Evolutionary conservation across 2,329 filamentous ascomycete genomes (phyloP).

Genomic region (Septoria petroselini): DNA sequence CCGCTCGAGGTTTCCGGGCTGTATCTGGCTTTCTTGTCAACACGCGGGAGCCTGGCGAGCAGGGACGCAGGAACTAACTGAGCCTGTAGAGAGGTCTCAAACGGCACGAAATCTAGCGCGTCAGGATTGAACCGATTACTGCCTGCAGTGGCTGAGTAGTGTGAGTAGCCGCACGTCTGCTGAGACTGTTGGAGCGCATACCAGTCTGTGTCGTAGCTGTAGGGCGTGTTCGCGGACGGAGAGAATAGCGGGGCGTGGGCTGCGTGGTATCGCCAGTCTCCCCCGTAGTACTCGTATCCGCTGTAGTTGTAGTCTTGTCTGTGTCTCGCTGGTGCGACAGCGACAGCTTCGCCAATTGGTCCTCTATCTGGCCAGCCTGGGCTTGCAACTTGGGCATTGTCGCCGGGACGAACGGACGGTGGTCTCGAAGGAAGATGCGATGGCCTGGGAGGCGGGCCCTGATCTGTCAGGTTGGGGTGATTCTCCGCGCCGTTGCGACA

Average conservation of each 20-base stretch:
- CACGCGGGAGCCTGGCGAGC: conserved; percentile 1
- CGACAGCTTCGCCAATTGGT: conserved; percentile 5
- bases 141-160: neutral
- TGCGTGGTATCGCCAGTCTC: neutral
- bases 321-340: neutral
- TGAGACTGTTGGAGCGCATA: neutral
- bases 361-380: neutral
- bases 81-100: neutral
- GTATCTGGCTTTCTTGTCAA: conserved; percentile 7
- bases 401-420: neutral
- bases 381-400: conserved; percentile 1
- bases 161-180: conserved; percentile 3
- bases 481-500: conserved; percentile 4
- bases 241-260: neutral
- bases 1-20: neutral
- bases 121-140: conserved; percentile 2
- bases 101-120: neutral
- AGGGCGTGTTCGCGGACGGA: neutral
- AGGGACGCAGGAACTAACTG: neutral
- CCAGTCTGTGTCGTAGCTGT: neutral
- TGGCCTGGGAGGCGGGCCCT: neutral
- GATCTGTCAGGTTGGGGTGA: conserved; percentile 1
- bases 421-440: conserved; percentile 1
- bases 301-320: conserved; percentile 2
- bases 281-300: neutral